phyloP scores from a whole-genome alignment of 1,139 yeast species.

The Ashbya aceris region DNA sequence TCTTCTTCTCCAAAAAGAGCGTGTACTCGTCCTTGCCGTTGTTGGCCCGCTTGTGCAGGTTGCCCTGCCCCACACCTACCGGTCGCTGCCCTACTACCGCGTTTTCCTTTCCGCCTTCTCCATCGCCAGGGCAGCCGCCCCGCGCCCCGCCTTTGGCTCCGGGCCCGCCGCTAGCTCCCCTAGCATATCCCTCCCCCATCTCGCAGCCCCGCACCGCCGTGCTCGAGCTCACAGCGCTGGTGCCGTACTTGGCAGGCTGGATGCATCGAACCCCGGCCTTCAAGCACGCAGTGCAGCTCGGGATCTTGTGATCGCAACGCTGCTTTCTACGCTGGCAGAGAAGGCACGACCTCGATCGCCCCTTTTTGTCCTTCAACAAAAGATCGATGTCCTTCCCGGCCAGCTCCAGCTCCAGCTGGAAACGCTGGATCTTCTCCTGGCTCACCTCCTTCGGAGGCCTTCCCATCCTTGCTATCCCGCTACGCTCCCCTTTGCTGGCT shows the following conservation, averaged over 20 bases:
- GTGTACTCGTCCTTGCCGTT: constrained; percentile 43
- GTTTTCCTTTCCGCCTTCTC: background rate
- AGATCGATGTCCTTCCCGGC: constrained; percentile 26
- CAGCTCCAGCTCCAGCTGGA: constrained; percentile 27
- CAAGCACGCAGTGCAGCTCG: constrained; percentile 52
- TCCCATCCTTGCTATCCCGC: constrained; percentile 19
- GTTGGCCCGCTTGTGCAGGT: constrained; percentile 3
- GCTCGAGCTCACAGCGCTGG: background rate
- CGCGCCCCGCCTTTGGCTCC: constrained; percentile 25
- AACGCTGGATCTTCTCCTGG: constrained; percentile 26
- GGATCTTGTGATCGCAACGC: constrained; percentile 51
- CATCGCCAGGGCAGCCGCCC: background rate
- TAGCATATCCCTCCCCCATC: background rate
- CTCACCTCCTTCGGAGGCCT: constrained; percentile 30
- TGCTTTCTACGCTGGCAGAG: constrained; percentile 46
- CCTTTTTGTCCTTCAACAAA: constrained; percentile 34
- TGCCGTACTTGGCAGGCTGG: constrained; percentile 46
- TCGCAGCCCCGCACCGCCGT: background rate
- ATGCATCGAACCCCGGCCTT: constrained; percentile 49
- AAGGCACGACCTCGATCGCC: constrained; percentile 43
- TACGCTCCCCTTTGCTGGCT: no score
- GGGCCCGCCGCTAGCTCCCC: constrained; percentile 24
- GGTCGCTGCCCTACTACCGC: background rate
- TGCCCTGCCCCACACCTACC: constrained; percentile 13
- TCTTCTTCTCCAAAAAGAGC: constrained; percentile 40